Evolutionary conservation across 73 alveolate species (phyloP).

Genomic region (Breviolum minutum): DNA sequence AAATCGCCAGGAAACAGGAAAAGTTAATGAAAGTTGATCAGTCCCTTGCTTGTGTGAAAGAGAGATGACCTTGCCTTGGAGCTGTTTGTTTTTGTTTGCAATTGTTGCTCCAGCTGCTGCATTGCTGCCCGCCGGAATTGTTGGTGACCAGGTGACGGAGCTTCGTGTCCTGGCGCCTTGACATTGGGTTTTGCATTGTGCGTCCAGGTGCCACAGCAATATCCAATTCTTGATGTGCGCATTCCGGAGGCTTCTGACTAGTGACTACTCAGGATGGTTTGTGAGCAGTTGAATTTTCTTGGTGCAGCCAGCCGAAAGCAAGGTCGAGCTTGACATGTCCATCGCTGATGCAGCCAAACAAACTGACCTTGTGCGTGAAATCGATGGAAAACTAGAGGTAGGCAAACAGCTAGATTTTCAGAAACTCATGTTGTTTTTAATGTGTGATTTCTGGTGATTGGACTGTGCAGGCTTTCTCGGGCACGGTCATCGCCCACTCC

Average conservation of each 20-base stretch:
- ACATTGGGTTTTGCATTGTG: background rate
- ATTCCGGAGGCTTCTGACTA: background rate
- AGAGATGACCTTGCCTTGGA: no score
- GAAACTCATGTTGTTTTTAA: background rate
- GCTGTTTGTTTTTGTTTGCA: no score
- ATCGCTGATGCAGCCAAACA: background rate
- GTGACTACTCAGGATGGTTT: background rate
- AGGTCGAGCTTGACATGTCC: background rate
- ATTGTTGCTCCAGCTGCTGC: no score
- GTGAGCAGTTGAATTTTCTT: background rate
- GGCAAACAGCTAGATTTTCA: background rate
- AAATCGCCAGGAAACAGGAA: no score
- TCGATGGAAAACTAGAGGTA: background rate
- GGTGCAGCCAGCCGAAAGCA: background rate
- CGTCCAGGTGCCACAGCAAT: background rate
- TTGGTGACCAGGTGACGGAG: background rate
- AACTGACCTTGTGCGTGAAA: background rate
- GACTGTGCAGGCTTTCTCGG: background rate
- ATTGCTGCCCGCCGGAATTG: background rate
- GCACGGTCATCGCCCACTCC: background rate
- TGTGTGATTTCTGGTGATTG: background rate
- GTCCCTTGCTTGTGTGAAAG: no score
- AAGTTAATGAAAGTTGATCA: no score
- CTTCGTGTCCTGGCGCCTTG: background rate
- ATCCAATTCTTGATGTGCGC: background rate